Conservation (phyloP, 306 rosid species). For the Trifolium repens region DNA sequence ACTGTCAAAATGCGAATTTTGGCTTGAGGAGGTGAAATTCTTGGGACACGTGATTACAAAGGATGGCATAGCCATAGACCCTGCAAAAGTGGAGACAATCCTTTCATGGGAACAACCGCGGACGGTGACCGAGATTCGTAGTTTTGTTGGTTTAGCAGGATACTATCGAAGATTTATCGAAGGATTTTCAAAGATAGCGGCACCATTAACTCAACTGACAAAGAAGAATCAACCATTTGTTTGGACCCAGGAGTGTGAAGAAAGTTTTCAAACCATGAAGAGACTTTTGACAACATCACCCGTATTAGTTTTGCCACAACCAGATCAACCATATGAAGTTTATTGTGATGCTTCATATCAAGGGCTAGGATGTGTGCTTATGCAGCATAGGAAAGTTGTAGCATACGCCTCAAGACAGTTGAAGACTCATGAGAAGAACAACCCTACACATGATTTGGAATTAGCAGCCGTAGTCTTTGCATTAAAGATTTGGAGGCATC, state of each 20-base stretch:
- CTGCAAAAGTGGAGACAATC: background rate
- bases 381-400: background rate
- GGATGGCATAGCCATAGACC: background rate
- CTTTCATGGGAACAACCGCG: background rate
- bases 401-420: background rate
- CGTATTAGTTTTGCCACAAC: background rate
- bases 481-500: too few relatives aligned
- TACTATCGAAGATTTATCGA: background rate
- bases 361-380: background rate
- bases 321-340: background rate
- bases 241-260: background rate
- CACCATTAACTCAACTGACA: background rate
- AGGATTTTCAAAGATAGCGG: background rate
- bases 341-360: background rate
- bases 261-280: background rate
- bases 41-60: background rate
- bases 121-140: background rate
- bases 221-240: background rate
- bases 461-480: too few relatives aligned
- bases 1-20: too few relatives aligned
- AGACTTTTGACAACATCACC: too few relatives aligned
- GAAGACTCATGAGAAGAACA: too few relatives aligned
- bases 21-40: background rate
- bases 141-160: background rate
- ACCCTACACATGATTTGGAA: too few relatives aligned